Base-by-base conservation (phyloP, 2,329 filamentous ascomycete genomes). In the Colletotrichum sp. region DNA sequence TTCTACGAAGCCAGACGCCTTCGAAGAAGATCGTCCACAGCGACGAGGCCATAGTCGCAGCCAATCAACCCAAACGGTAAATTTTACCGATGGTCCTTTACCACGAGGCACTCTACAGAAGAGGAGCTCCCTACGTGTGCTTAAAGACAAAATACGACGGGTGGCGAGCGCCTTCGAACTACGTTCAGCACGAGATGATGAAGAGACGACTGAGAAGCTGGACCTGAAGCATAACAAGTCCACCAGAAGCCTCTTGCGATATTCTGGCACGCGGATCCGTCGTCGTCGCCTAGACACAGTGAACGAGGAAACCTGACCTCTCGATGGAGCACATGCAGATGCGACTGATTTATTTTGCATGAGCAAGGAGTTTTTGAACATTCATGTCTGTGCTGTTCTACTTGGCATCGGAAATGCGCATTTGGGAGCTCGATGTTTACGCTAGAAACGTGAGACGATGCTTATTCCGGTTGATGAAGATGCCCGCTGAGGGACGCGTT, bases 101-200 rank as follows among this genome's bases (percentile, higher is more conserved):
- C 70, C 57, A 4, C 64, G 39, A 2, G 59, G 39, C 3, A 48
- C 28, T 6, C 15, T 76, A 0, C 28, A 34, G 4, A 76, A 74
- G 30, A 34, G 74, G 15, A 67, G 74, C 34, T 76, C 74, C 3
- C 15, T 76, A 2, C 70, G 74, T 0, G 39, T 39, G 8, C 30
- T 76, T 1, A 76, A 66, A 30, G 74, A 76, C 12, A 76, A 69
- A 36, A 65, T 76, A 5, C 65, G 74, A 8, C 64, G 74, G 6
- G 74, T 76, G n/a, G 74, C 74, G 10, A 76, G 74, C 65, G 72
- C 74, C 6, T 73, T 76, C 22, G 74, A 76, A 52, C 64, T 76
- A 4, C 74, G 74, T n/a, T 32, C 70, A 2, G 18, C 44, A 13
- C 68, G 34, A 30, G 36, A 52, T 15, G 70, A 76, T 8, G 7